Evolutionary conservation across 345 rosid species (phyloP).

Genomic region (Reutealis trisperma): DNA sequence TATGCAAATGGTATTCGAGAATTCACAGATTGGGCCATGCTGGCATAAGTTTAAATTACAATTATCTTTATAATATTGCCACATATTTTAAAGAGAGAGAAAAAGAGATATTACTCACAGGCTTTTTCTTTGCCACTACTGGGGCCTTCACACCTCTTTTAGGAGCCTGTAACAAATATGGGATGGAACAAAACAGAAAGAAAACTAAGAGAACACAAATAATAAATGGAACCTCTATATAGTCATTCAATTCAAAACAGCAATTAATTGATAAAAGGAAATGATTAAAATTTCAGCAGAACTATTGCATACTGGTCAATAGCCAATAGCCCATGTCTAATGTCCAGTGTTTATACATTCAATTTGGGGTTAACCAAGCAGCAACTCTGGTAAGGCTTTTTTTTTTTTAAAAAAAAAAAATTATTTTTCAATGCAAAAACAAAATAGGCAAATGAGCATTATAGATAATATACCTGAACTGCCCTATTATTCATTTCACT

Average conservation of each 20-base stretch:
- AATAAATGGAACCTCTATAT: not conserved
- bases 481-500: not conserved
- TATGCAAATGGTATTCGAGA: not conserved
- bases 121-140: constrained; percentile 21
- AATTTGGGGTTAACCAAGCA: too few relatives aligned
- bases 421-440: too few relatives aligned
- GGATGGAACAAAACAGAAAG: not conserved
- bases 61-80: too few relatives aligned
- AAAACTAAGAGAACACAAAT: not conserved
- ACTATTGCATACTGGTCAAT: not conserved
- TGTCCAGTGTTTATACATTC: not conserved
- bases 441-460: not conserved
- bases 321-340: not conserved
- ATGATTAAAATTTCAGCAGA: not conserved
- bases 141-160: constrained; percentile 25
- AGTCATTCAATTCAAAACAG: not conserved
- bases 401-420: too few relatives aligned
- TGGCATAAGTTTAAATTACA: too few relatives aligned
- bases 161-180: constrained; percentile 16
- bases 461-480: not conserved
- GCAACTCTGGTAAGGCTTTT: too few relatives aligned
- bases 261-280: not conserved
- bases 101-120: constrained; percentile 8
- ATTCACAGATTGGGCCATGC: not conserved
- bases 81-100: too few relatives aligned